phyloP scores from a whole-genome alignment of 2,329 filamentous ascomycete species.

The Botrytis pseudocinerea region DNA sequence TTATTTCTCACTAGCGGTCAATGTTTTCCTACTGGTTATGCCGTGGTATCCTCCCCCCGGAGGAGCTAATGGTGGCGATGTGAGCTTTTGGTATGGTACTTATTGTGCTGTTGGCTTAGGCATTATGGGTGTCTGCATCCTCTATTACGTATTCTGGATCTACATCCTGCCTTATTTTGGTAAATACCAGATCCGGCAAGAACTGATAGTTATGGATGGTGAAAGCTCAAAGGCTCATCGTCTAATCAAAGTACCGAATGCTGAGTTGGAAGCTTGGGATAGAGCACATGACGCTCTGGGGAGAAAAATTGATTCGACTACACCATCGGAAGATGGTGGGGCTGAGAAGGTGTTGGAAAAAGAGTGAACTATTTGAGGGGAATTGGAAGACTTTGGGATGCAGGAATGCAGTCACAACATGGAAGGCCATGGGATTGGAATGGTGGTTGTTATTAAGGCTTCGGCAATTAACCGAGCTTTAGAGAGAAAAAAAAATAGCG shows the following conservation, averaged over 20 bases:
- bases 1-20: slow-evolving; percentile 59
- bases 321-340: background rate
- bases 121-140: slow-evolving; percentile 53
- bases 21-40: slow-evolving; percentile 65
- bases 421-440: slow-evolving; percentile 23
- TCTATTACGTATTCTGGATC: slow-evolving; percentile 63
- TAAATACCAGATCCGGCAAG: slow-evolving; percentile 57
- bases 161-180: slow-evolving; percentile 53
- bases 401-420: slow-evolving; percentile 10
- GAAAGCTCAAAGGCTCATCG: slow-evolving; percentile 48
- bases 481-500: slow-evolving; percentile 21
- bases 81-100: slow-evolving; percentile 73
- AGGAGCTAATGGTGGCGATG: slow-evolving; percentile 61
- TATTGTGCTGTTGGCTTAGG: slow-evolving; percentile 65
- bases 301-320: slow-evolving; percentile 5
- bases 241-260: slow-evolving; percentile 55
- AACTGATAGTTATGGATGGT: slow-evolving; percentile 53
- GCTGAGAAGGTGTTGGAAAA: background rate
- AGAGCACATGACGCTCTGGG: slow-evolving; percentile 52
- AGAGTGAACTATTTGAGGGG: background rate
- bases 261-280: slow-evolving; percentile 58
- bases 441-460: background rate
- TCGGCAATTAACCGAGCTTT: background rate
- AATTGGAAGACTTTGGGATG: background rate
- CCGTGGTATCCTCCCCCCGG: slow-evolving; percentile 69